A percentile compares a stretch with the other conserved stretches of the same genome.
These are phyloP conservation scores for Sporothrix variecibatus DNA, from an alignment of 2,329 filamentous ascomycete genomes.

Conservation along the genomic window DNA sequence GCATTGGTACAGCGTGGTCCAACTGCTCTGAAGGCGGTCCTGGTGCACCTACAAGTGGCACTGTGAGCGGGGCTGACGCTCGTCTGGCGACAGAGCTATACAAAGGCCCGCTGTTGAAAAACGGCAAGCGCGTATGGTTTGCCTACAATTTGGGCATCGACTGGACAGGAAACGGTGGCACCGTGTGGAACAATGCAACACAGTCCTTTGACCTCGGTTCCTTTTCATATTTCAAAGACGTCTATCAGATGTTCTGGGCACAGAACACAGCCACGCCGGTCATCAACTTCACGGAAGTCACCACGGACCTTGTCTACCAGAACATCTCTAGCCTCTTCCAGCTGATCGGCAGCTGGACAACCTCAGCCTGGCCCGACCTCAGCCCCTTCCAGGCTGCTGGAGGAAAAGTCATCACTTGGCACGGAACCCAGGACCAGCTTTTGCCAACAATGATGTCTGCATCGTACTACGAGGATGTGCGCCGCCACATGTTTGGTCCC, in stretches of 20 bases:
- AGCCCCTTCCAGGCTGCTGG: neutral
- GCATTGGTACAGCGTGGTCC: neutral
- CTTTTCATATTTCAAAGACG: constrained; percentile 4
- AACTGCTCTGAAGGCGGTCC: neutral
- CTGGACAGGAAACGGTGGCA: constrained; percentile 5
- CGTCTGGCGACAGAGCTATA: neutral
- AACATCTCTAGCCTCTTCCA: constrained; percentile 5
- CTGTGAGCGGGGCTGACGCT: neutral
- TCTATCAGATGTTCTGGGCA: constrained; percentile 13
- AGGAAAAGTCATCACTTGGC: constrained; percentile 1
- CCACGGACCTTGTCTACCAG: constrained; percentile 5
- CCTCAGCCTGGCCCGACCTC: neutral
- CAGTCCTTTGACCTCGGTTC: constrained; percentile 7
- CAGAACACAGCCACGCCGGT: constrained; percentile 4
- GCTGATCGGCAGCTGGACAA: neutral
- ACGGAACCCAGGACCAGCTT: constrained; percentile 2
- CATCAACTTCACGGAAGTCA: neutral
- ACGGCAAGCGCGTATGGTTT: neutral
- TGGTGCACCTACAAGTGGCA: constrained; percentile 1
- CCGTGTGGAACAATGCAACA: constrained; percentile 11
- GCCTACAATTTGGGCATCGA: constrained; percentile 10
- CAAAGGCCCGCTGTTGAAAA: neutral
- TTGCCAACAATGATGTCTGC: constrained; percentile 8
- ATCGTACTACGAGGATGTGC: constrained; percentile 5
- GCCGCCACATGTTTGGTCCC: neutral